Evolutionary conservation across 345 rosid genomes (phyloP).

Genomic region (Citrus medica): DNA sequence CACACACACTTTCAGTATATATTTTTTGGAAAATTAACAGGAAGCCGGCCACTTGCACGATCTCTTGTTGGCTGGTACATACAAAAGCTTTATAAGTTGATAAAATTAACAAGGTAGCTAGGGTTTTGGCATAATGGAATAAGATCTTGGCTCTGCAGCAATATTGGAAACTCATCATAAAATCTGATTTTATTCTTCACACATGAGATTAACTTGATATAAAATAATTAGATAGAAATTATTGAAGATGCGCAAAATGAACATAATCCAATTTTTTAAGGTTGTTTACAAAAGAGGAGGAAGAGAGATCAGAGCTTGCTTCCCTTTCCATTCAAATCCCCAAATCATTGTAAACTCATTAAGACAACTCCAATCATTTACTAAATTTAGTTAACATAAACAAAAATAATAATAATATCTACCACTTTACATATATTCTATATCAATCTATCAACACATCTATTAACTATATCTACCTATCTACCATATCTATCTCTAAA

Average conservation of each 20-base stretch:
- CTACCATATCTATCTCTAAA: background rate
- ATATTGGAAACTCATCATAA: background rate
- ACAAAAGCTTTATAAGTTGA: background rate
- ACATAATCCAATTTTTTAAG: background rate
- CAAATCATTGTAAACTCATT: background rate
- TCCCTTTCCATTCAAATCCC: background rate
- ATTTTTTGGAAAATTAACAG: background rate
- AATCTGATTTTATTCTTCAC: conserved; percentile 6
- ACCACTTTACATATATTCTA: background rate
- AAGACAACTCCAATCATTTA: background rate
- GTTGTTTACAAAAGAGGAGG: background rate
- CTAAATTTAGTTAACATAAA: background rate
- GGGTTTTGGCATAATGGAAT: conserved; percentile 4
- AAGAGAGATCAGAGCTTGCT: background rate
- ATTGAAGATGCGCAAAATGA: background rate
- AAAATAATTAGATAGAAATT: background rate
- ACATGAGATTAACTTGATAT: background rate
- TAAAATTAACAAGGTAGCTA: background rate
- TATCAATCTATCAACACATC: background rate
- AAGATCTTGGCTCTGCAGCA: background rate
- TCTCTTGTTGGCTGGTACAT: background rate
- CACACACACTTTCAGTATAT: background rate
- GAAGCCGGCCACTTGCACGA: conserved; percentile 7
- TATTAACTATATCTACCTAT: conserved; percentile 10
- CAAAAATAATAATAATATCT: background rate